A percentile compares a stretch with the other conserved stretches of the same genome.
Evolutionary conservation across 2,329 filamentous ascomycete genomes (phyloP).

Genomic region (Aspergillus floridensis): DNA sequence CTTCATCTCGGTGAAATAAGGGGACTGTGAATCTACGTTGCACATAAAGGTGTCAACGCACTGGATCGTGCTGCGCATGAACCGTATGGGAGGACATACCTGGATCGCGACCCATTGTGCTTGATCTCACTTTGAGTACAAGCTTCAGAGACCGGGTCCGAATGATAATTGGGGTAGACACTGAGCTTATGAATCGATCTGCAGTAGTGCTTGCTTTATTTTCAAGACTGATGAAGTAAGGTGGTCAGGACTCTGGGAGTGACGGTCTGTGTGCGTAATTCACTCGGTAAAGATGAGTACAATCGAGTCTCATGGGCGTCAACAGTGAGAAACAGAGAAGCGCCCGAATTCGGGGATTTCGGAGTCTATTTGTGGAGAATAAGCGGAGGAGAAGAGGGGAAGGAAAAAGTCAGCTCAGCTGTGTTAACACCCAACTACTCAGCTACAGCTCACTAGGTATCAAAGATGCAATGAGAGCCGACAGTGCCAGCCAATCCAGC

Average conservation of each 20-base stretch:
- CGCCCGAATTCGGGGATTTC: too few relatives aligned
- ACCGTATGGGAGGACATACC: not conserved
- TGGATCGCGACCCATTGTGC: not conserved
- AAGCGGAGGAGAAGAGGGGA: too few relatives aligned
- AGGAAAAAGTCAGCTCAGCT: not conserved
- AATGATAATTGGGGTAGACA: too few relatives aligned
- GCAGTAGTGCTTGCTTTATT: not conserved
- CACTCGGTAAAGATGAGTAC: too few relatives aligned
- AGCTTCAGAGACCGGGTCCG: not conserved
- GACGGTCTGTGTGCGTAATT: too few relatives aligned
- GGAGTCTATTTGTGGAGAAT: too few relatives aligned
- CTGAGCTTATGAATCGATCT: not conserved
- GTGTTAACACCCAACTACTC: not conserved
- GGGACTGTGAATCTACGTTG: conserved; percentile 1
- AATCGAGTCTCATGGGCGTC: too few relatives aligned
- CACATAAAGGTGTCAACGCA: not conserved
- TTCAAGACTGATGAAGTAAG: too few relatives aligned
- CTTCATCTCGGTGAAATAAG: conserved; percentile 14
- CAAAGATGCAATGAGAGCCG: not conserved
- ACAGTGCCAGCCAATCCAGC: not conserved
- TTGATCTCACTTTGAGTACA: not conserved
- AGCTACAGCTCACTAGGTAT: too few relatives aligned
- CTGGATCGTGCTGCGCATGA: not conserved
- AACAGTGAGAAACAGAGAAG: too few relatives aligned
- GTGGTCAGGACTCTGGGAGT: too few relatives aligned